These are phyloP conservation scores for Trichoderma virens DNA, from an alignment of 495 filamentous ascomycete species.

Conservation along the genomic window DNA sequence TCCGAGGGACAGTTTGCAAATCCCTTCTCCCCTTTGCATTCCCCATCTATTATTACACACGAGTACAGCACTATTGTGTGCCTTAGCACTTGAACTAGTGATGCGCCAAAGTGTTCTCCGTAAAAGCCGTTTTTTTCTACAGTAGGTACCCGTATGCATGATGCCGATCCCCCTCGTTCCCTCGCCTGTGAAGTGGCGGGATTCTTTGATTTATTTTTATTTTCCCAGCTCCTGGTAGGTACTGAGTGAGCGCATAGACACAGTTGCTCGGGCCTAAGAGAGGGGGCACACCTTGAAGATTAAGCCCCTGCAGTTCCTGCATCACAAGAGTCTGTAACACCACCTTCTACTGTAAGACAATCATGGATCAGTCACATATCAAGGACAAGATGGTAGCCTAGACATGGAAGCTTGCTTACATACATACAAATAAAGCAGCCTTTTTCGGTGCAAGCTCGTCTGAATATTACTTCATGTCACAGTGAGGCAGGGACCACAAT, in stretches of 20 bases:
- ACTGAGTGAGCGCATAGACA: not conserved
- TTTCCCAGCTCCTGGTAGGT: too few species aligned
- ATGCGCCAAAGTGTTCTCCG: not conserved
- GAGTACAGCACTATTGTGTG: too few species aligned
- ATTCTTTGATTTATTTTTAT: too few species aligned
- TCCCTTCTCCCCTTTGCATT: not conserved
- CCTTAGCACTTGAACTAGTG: too few species aligned
- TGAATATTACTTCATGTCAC: too few species aligned
- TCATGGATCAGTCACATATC: too few species aligned
- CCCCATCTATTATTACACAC: too few species aligned
- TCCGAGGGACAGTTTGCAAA: not conserved
- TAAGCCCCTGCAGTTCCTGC: not conserved
- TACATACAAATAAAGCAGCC: too few species aligned
- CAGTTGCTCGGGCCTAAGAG: not conserved
- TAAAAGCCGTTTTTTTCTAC: not conserved
- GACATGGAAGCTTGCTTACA: too few species aligned
- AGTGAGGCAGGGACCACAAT: not conserved
- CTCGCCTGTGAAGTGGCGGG: not conserved
- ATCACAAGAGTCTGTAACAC: not conserved
- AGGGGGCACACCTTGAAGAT: not conserved
- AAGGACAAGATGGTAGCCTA: too few species aligned
- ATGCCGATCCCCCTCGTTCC: not conserved
- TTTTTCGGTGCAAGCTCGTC: too few species aligned
- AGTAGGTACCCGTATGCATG: not conserved
- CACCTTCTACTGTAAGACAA: not conserved